Base-by-base conservation (phyloP, 495 filamentous ascomycete species). In the Penicillium chermesinum region DNA sequence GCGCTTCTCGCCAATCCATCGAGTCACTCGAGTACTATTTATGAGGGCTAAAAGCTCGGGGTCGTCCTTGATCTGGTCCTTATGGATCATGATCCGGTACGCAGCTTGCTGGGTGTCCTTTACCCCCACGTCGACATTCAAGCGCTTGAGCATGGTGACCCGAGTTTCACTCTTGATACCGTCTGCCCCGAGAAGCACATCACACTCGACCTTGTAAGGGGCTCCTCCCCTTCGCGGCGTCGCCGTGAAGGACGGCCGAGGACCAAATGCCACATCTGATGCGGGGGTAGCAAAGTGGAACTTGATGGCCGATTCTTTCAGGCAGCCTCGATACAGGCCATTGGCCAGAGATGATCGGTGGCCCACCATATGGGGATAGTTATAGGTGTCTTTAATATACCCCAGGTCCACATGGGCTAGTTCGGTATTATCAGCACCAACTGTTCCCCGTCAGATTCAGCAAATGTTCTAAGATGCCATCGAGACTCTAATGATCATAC, bases 81-180 rank as follows among this genome's bases (percentile, higher is more conserved):
- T 79, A 44, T 73, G 76, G 48, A 91, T 79, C 82, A 91, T 86
- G 70, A 93, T 89, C 12, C 87, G 79, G 74, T 89, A 91, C n/a
- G 86, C 87, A 13, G 86, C 86, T 59, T 91, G 83, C 22, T 85
- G 73, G 25, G 83, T 89, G 58, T 89, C 85, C 46, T 80, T 73
- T 61, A 87, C 79, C 43, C 78, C 69, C 18, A 77, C 77, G 7
- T 72, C 52, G 52, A 78, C 66, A 49, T 74, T 69, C 5, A 86
- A 67, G 14, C 63, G 52, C 41, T 73, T 67, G 13, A 89, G 76
- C 74, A 91, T 81, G 33, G 75, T 69, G 7, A 72, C 66, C 20
- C 85, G 82, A 38, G 83, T 79, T 38, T 64, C 45, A 48, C 76
- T 81, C 65, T 88, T 90, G 63, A 91, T 82, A 33, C 87, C 87